Conservation (phyloP, 352 stramenopile genomes). For the Globisporangium paddicum region DNA sequence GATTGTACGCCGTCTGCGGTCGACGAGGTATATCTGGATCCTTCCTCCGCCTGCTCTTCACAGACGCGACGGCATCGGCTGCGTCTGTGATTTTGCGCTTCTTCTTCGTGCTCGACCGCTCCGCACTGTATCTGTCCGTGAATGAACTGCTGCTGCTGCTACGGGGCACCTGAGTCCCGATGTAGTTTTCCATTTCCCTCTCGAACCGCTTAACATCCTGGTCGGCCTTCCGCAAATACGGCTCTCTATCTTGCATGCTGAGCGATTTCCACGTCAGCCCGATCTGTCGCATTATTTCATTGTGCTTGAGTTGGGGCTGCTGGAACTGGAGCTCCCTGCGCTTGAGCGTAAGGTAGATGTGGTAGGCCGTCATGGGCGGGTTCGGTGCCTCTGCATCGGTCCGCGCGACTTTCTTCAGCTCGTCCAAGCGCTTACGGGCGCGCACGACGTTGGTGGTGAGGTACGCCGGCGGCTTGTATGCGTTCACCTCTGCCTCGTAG, state of each 20-base stretch:
- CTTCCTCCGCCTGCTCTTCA: conserved; percentile 14
- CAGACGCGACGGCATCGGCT: not conserved
- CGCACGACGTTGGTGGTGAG: conserved; percentile 18
- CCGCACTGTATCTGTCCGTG: conserved; percentile 1
- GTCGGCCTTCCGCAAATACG: conserved; percentile 34
- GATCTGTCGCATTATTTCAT: conserved; percentile 45
- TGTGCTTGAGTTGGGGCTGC: conserved; percentile 26
- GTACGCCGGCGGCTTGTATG: conserved; percentile 39
- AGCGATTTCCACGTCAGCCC: conserved; percentile 40
- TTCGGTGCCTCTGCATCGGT: conserved; percentile 26
- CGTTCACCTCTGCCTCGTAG: conserved; percentile 45
- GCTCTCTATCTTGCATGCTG: conserved; percentile 20
- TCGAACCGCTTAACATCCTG: conserved; percentile 42
- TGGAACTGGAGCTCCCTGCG: conserved; percentile 26
- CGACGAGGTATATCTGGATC: conserved; percentile 22
- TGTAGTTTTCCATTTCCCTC: conserved; percentile 39
- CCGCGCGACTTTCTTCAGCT: conserved; percentile 30
- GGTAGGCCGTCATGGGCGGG: conserved; percentile 40
- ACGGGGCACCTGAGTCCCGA: conserved; percentile 2
- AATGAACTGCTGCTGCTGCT: conserved; percentile 3
- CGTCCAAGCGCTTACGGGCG: conserved; percentile 25
- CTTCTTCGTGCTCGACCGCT: conserved; percentile 10
- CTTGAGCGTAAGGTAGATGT: conserved; percentile 34
- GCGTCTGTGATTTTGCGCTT: conserved; percentile 6
- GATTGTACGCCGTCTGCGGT: conserved; percentile 51